phyloP scores from a whole-genome alignment of 495 filamentous ascomycete genomes.

The Letharia columbiana region DNA sequence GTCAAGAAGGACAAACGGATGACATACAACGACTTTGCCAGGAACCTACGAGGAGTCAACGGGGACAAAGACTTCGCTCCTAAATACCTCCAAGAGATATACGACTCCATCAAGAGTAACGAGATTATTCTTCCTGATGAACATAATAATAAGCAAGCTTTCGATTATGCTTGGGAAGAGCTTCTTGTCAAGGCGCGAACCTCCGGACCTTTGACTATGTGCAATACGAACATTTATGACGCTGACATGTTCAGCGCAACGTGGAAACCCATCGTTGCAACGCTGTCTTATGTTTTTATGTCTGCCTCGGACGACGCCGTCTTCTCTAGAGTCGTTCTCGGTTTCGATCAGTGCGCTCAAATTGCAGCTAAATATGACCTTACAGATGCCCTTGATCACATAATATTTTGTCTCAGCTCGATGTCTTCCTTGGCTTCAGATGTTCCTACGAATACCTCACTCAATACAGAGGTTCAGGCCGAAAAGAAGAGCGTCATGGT shows the following conservation, averaged over 20 bases:
- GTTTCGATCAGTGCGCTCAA: constrained; percentile 91
- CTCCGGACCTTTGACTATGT: constrained; percentile 62
- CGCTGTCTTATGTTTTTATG: constrained; percentile 96
- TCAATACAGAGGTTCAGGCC: constrained; percentile 95
- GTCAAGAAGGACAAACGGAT: constrained; percentile 74
- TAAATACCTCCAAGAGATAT: constrained; percentile 81
- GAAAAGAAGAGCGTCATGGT: constrained; percentile 95
- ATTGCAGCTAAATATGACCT: constrained; percentile 82
- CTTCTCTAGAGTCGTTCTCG: constrained; percentile 83
- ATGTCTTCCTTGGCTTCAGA: constrained; percentile 81
- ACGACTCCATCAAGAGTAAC: constrained; percentile 78
- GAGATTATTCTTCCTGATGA: constrained; percentile 98
- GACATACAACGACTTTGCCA: constrained; percentile 69
- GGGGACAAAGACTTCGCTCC: constrained; percentile 73
- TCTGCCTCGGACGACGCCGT: constrained; percentile 97
- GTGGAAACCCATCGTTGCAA: constrained; percentile 91
- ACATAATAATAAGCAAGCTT: constrained; percentile 91
- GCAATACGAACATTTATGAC: constrained; percentile 90
- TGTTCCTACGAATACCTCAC: constrained; percentile 63
- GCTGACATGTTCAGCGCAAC: constrained; percentile 95
- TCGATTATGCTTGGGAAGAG: constrained; percentile 96
- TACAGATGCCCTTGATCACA: constrained; percentile 81
- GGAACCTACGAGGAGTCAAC: constrained; percentile 85
- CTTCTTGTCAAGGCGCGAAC: constrained; percentile 77
- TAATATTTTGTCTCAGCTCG: constrained; percentile 77